A percentile compares a stretch with the other conserved stretches of the same genome.
Conservation (phyloP, 345 rosid genomes). For the Cardamine resedifolia region DNA sequence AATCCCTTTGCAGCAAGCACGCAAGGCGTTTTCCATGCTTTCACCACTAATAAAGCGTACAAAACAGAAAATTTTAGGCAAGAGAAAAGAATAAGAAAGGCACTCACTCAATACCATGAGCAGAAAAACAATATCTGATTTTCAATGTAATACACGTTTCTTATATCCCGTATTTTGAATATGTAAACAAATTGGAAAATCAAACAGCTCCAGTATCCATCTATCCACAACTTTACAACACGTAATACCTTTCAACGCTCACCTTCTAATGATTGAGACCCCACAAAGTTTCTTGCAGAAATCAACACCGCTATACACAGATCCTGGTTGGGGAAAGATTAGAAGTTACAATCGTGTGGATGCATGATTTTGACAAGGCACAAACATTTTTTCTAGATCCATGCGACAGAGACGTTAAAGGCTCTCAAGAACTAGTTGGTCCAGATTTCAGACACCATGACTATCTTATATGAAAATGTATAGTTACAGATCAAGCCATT, state of each 20-base stretch:
- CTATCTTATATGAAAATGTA: not conserved
- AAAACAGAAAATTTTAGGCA: slow-evolving; percentile 29
- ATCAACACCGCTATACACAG: slow-evolving; percentile 89
- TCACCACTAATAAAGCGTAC: slow-evolving; percentile 65
- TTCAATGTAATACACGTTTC: not conserved
- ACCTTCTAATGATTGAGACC: slow-evolving; percentile 94
- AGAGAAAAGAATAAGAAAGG: not conserved
- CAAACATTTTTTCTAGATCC: slow-evolving; percentile 3
- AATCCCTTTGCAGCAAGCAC: slow-evolving; percentile 97
- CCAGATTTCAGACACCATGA: slow-evolving; percentile 12
- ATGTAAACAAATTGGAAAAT: not conserved
- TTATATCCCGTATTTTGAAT: not conserved
- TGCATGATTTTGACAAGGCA: not conserved
- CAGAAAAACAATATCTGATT: slow-evolving; percentile 24
- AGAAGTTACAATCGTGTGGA: not conserved
- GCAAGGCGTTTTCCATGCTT: slow-evolving; percentile 99
- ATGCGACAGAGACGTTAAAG: not conserved
- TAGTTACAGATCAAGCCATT: slow-evolving; percentile 12
- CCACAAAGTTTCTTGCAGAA: slow-evolving; percentile 99
- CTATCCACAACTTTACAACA: slow-evolving; percentile 4
- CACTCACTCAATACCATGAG: not conserved
- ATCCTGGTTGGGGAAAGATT: slow-evolving; percentile 50
- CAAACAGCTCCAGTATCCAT: slow-evolving; percentile 9
- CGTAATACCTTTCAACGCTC: slow-evolving; percentile 49
- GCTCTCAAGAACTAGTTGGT: not conserved